Evolutionary conservation across 495 filamentous ascomycete species (phyloP), one percentile per base, ranked within the genome.

Genomic region (Neohortaea acidophila): DNA sequence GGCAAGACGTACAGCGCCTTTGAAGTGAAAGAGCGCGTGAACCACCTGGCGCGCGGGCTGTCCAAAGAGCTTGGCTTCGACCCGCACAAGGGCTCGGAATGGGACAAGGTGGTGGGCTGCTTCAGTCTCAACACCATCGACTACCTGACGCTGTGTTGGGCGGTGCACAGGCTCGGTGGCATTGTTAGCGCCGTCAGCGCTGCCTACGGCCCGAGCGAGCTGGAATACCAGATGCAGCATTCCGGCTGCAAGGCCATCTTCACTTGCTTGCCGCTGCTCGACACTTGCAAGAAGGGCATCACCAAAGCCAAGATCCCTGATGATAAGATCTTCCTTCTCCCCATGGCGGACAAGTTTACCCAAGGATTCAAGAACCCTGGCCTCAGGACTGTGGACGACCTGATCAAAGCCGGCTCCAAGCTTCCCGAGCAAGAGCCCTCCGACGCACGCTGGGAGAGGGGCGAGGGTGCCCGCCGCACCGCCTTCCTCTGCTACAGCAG

Each of bases 401-500:
- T 94, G 19, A 67, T 84, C 17, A 53, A 69, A 2, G 62, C 73
- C 12, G 84, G 84, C n/a, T 61, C 59, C 15, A 63, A 67, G 8
- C 61, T 79, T 2, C 72, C 22, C n/a, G 21, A 41, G n/a, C 34
- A 36, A 18, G 6, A 34, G 5, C 11, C 34, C 3, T 38, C 40
- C 8, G 45, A 48, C 22, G 10, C 15, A 6, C 21, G 28, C 3
- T 92, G 81, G 82, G 48, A 60, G 5, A 67, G 73, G 38, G 84
- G 84, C 1, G 77, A 91, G 44, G 83, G 79, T 7, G 72, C 72
- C 15, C 72, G 74, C 24, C 77, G 81, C 36, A 73, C 73, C 10
- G 84, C 84, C 0, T 94, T 82, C 54, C 63, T 94, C 19, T 92
- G 84, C 64, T 92, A 86, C 56, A 89, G 82, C 0, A 84, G 79